Percentiles rank a stretch among this genome's conserved stretches.
phyloP scores from a whole-genome alignment of 305 asterid genomes.

The Coffea humblotiana region DNA sequence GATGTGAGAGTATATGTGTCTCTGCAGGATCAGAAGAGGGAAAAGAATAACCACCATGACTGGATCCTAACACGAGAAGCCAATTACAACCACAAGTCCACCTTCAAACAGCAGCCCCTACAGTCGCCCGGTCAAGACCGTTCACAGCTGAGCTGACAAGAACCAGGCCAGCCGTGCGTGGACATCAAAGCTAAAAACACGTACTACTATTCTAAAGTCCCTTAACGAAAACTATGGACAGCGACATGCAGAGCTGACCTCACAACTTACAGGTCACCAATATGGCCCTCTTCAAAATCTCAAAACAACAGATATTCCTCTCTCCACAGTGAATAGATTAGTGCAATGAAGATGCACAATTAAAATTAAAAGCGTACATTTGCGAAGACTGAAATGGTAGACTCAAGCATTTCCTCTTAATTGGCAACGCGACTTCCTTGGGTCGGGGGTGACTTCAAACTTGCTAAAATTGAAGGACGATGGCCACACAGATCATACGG shows the following conservation, averaged over 20 bases:
- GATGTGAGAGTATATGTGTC: neutral
- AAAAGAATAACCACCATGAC: neutral
- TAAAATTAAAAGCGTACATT: neutral
- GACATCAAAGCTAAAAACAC: neutral
- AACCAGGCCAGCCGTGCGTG: neutral
- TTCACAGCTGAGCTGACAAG: neutral
- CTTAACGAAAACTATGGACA: neutral
- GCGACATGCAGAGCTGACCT: neutral
- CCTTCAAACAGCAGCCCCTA: neutral
- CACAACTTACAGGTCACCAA: neutral
- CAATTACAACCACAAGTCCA: neutral
- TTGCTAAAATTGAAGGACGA: neutral
- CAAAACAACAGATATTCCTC: neutral
- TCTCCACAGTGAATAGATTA: neutral
- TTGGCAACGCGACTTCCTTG: neutral
- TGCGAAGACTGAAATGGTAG: neutral
- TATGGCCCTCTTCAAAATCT: neutral
- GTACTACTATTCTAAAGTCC: neutral
- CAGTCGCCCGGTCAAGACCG: neutral
- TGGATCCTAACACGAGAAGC: neutral
- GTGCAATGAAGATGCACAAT: neutral
- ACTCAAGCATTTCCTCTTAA: neutral
- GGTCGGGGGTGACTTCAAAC: neutral
- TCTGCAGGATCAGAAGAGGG: neutral
- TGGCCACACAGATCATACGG: neutral